Evolutionary conservation across 345 rosid genomes (phyloP).

Genomic region (Eucalyptus cloeziana): DNA sequence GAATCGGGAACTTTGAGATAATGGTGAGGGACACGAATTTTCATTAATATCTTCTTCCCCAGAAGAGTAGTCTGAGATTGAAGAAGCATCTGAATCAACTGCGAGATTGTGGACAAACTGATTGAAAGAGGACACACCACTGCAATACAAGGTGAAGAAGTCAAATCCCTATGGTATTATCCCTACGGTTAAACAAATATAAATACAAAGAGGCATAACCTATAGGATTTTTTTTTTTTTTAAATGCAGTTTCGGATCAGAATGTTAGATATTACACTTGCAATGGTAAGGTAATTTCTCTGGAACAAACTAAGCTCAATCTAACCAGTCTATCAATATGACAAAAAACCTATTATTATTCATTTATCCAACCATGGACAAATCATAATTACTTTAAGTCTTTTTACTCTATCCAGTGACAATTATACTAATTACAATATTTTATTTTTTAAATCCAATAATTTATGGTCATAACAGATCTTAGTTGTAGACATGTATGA

Average conservation of each 20-base stretch:
- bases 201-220: neutral
- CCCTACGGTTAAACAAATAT: neutral
- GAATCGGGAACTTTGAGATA: constrained; percentile 57
- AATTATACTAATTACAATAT: neutral
- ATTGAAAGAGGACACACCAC: constrained; percentile 97
- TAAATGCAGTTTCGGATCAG: neutral
- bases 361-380: neutral
- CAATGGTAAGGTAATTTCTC: neutral
- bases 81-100: constrained; percentile 60
- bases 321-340: neutral
- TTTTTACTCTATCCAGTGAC: neutral
- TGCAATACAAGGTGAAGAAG: constrained; percentile 1
- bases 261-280: neutral
- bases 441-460: neutral
- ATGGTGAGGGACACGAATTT: constrained; percentile 41
- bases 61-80: constrained; percentile 65
- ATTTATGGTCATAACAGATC: neutral
- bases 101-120: constrained; percentile 81
- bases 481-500: neutral
- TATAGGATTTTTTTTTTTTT: neutral
- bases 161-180: neutral
- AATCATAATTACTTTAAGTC: neutral
- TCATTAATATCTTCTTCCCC: constrained; percentile 69
- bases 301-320: neutral
- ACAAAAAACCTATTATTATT: neutral